Evolutionary conservation across 768 basidiomycete species (phyloP).

Genomic region (Rhizopogon vinicolor): DNA sequence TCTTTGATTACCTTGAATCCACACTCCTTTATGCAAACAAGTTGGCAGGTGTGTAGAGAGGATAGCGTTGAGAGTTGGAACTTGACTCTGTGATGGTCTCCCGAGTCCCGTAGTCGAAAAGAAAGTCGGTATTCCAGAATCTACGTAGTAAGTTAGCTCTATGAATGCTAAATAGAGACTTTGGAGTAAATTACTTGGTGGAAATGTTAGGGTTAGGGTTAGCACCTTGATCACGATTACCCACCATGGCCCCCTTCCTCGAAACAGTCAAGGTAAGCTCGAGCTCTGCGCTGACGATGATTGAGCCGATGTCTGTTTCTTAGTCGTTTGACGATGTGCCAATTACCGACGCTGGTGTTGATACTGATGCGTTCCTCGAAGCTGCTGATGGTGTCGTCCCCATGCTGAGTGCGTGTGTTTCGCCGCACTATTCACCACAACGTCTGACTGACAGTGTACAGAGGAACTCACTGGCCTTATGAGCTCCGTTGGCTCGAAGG

Average conservation of each 20-base stretch:
- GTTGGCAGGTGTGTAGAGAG: too few relatives aligned
- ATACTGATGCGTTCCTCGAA: constrained; percentile 84
- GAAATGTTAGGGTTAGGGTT: not conserved
- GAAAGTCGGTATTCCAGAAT: too few relatives aligned
- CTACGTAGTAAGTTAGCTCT: too few relatives aligned
- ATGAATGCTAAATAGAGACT: too few relatives aligned
- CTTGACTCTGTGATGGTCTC: too few relatives aligned
- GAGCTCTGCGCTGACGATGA: not conserved
- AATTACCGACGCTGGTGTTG: constrained; percentile 80
- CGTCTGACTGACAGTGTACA: not conserved
- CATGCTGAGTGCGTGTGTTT: constrained; percentile 72
- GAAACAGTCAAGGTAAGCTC: constrained; percentile 55
- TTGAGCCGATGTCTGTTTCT: not conserved
- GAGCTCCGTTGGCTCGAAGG: constrained; percentile 51
- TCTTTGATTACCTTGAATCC: too few relatives aligned
- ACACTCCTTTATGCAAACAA: too few relatives aligned
- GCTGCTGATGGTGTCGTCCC: constrained; percentile 85
- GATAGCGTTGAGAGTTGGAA: too few relatives aligned
- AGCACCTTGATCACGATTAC: not conserved
- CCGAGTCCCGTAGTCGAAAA: too few relatives aligned
- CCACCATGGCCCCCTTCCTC: constrained; percentile 70
- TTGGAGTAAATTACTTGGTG: too few relatives aligned
- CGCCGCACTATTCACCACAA: not conserved
- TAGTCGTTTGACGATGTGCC: constrained; percentile 95
- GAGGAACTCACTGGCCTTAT: constrained; percentile 1